Percentiles rank a stretch among this genome's conserved stretches.
Conservation (phyloP, 1,284 basidiomycete species). For the Sphaerobolus stellatus region DNA sequence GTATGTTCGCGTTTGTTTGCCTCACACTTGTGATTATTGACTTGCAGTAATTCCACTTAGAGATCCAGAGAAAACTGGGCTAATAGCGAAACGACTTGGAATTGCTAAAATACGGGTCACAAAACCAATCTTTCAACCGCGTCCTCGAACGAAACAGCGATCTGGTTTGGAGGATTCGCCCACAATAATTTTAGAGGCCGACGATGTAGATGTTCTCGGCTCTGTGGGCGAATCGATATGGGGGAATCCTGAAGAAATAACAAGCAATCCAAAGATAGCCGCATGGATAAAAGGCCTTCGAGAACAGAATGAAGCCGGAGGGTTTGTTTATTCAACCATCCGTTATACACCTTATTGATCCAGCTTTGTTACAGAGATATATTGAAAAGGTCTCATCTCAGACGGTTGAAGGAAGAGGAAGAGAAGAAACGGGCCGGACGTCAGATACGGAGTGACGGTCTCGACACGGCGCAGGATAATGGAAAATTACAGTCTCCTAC, state of each 20-base stretch:
- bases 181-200: constrained; percentile 50
- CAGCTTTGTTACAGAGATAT: constrained; percentile 1
- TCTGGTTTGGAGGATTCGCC: constrained; percentile 36
- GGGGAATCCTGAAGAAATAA: constrained; percentile 47
- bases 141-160: constrained; percentile 27
- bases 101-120: constrained; percentile 43
- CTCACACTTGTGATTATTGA: not conserved
- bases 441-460: too few relatives aligned
- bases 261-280: constrained; percentile 37
- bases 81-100: constrained; percentile 35
- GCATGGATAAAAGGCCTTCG: constrained; percentile 53
- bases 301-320: constrained; percentile 48
- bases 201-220: constrained; percentile 37
- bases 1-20: constrained; percentile 5
- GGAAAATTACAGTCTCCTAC: too few relatives aligned
- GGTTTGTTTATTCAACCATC: constrained; percentile 36
- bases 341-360: too few relatives aligned
- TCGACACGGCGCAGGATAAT: too few relatives aligned
- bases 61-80: constrained; percentile 9
- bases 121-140: constrained; percentile 49
- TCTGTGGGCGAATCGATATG: constrained; percentile 43
- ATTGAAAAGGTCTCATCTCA: not conserved
- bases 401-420: not conserved
- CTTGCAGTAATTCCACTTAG: not conserved
- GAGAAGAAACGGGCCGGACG: too few relatives aligned